Percentiles rank a stretch among this genome's conserved stretches.
phyloP scores from a whole-genome alignment of 768 basidiomycete genomes.

The Baorangia bicolor region DNA sequence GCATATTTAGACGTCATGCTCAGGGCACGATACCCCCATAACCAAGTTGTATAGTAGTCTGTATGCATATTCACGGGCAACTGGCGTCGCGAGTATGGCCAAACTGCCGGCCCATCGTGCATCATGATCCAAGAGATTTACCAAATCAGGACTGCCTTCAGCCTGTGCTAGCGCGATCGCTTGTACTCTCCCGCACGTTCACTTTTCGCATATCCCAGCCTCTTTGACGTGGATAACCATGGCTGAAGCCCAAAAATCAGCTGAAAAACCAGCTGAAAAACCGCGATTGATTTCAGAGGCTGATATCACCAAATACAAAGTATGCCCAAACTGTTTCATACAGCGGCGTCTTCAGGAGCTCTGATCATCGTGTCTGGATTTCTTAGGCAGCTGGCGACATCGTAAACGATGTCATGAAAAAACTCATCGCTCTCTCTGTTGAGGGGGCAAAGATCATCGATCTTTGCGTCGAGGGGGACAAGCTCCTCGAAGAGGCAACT shows the following conservation, averaged over 20 bases:
- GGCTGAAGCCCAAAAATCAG: constrained; percentile 53
- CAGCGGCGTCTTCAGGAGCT: constrained; percentile 15
- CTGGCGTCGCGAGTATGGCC: background rate
- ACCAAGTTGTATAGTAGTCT: constrained; percentile 29
- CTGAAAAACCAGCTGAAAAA: constrained; percentile 54
- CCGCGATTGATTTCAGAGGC: constrained; percentile 57
- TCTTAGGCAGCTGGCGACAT: constrained; percentile 87
- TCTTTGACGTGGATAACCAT: constrained; percentile 35
- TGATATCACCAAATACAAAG: constrained; percentile 89
- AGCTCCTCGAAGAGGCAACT: constrained; percentile 84
- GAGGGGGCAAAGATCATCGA: constrained; percentile 89
- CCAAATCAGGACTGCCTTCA: constrained; percentile 25
- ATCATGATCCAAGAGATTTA: constrained; percentile 8
- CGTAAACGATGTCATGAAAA: constrained; percentile 79
- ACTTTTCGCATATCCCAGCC: constrained; percentile 1
- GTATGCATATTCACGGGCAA: constrained; percentile 12
- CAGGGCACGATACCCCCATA: constrained; percentile 25
- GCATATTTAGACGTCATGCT: constrained; percentile 20
- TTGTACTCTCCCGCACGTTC: constrained; percentile 7
- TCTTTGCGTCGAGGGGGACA: constrained; percentile 91
- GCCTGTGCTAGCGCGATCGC: constrained; percentile 6
- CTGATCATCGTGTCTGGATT: constrained; percentile 9
- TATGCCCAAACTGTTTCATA: constrained; percentile 29
- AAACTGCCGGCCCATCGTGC: background rate
- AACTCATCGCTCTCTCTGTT: constrained; percentile 70